A percentile compares a stretch with the other conserved stretches of the same genome.
Conservation (phyloP, 192 early-diverging fungal species). For the Coemansia sp. region DNA sequence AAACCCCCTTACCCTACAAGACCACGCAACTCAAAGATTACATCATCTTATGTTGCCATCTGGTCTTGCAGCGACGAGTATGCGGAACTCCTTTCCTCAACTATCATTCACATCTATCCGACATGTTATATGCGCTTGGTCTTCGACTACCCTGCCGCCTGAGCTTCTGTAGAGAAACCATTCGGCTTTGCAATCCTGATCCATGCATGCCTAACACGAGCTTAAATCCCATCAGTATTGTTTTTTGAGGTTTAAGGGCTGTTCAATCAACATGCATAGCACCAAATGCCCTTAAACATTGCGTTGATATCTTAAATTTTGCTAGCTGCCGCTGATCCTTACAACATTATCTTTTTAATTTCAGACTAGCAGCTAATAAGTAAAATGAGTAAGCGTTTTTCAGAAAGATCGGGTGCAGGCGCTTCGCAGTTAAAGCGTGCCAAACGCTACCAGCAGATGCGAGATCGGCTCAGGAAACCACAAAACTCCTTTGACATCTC, state of each 20-base stretch:
- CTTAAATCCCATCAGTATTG: neutral
- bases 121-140: neutral
- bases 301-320: neutral
- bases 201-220: neutral
- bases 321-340: neutral
- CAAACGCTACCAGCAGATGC: conserved; percentile 41
- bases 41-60: too few relatives aligned
- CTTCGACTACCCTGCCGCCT: neutral
- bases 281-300: neutral
- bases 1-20: neutral
- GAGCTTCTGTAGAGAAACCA: neutral
- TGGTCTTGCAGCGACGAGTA: neutral
- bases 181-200: neutral
- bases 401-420: conserved; percentile 26
- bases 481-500: conserved; percentile 50
- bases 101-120: neutral
- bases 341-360: neutral
- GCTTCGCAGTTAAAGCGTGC: conserved; percentile 41
- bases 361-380: neutral
- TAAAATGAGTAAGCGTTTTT: conserved; percentile 31
- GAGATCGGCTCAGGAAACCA: conserved; percentile 42
- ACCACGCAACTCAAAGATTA: neutral
- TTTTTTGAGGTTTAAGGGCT: neutral
- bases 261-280: neutral
- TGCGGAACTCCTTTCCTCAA: neutral